A percentile compares a stretch with the other conserved stretches of the same genome.
phyloP scores from a whole-genome alignment of 1,139 yeast genomes.

The Hanseniaspora sp. region DNA sequence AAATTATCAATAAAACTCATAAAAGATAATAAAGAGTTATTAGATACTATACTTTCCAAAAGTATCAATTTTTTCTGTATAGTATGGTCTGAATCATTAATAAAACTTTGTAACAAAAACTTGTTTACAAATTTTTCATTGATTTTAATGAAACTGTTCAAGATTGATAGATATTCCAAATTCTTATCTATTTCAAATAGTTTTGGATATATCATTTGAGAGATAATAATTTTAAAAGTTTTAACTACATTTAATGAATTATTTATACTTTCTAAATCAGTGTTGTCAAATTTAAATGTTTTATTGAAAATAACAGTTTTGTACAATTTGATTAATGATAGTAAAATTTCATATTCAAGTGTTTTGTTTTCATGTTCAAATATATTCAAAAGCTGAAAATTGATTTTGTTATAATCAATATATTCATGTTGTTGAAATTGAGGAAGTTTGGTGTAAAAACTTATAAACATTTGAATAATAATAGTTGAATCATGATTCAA shows the following conservation, averaged over 20 bases:
- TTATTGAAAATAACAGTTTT: conserved; percentile 4
- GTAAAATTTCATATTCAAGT: not conserved
- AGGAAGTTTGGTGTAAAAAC: not conserved
- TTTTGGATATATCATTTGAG: not conserved
- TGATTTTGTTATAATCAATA: not conserved
- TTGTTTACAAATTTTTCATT: conserved; percentile 9
- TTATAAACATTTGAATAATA: not conserved
- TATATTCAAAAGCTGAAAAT: not conserved
- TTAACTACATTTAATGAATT: conserved; percentile 4
- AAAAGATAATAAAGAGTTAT: not conserved
- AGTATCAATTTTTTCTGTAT: not conserved
- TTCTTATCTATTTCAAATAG: conserved; percentile 1
- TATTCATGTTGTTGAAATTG: conserved; percentile 8
- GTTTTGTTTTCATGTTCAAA: not conserved
- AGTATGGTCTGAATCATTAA: not conserved
- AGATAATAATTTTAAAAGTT: conserved; percentile 7
- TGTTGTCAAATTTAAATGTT: conserved; percentile 4
- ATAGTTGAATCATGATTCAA: not conserved
- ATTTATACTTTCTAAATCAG: conserved; percentile 2
- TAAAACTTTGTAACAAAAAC: conserved; percentile 7
- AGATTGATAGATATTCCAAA: conserved; percentile 4
- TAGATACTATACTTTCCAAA: not conserved
- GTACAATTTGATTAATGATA: not conserved
- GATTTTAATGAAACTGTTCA: not conserved
- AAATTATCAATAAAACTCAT: conserved; percentile 9